Evolutionary conservation across 2,329 filamentous ascomycete species (phyloP).

Genomic region (Fusarium papillatum): DNA sequence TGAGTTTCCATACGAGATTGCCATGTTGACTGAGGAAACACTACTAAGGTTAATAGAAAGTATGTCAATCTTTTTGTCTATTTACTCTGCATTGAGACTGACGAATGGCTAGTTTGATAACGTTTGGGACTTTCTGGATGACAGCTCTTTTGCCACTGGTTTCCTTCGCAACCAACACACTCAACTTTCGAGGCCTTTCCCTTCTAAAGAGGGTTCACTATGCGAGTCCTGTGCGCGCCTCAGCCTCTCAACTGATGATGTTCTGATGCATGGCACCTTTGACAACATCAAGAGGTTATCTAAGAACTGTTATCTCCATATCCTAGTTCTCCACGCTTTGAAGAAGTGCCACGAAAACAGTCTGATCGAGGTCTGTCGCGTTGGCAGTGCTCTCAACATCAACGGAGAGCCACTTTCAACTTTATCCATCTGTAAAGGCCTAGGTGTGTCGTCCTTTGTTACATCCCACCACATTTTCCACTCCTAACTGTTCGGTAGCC

Average conservation of each 20-base stretch:
- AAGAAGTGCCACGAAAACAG: not conserved
- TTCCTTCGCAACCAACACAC: not conserved
- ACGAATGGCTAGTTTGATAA: conserved; percentile 13
- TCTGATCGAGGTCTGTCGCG: not conserved
- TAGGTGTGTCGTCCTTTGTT: not conserved
- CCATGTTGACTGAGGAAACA: no score
- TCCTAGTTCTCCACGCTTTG: not conserved
- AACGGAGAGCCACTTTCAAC: not conserved
- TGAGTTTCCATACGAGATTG: not conserved
- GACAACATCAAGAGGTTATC: not conserved
- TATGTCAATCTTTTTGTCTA: not conserved
- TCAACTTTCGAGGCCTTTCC: not conserved
- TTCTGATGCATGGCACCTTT: not conserved
- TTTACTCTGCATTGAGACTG: not conserved
- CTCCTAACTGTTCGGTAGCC: not conserved
- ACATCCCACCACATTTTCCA: not conserved
- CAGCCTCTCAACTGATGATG: not conserved
- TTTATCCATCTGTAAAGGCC: conserved; percentile 3
- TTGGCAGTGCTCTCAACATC: not conserved
- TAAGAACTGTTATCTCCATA: conserved; percentile 10
- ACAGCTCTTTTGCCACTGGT: conserved; percentile 1
- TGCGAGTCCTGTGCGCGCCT: conserved; percentile 3
- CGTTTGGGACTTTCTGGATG: conserved; percentile 19
- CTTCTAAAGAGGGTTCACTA: not conserved
- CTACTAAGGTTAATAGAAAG: not conserved